A percentile compares a stretch with the other conserved stretches of the same genome.
phyloP scores from a whole-genome alignment of 192 early-diverging fungal genomes.

The Podila minutissima region DNA sequence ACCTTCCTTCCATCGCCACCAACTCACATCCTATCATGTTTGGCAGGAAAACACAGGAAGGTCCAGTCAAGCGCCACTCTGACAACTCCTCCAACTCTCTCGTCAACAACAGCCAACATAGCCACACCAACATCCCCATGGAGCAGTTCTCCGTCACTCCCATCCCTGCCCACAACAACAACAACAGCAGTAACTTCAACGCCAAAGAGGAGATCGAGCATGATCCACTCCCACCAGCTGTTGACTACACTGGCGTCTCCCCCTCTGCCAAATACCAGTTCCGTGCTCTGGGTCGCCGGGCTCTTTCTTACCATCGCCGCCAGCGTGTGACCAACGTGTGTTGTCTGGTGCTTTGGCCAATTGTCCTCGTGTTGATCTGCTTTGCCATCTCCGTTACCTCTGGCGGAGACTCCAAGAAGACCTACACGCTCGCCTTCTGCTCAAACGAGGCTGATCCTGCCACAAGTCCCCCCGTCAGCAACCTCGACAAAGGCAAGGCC shows the following conservation, averaged over 20 bases:
- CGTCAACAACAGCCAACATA: background rate
- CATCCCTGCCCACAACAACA: background rate
- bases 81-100: conserved; percentile 22
- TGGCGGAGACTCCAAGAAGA: background rate
- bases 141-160: conserved; percentile 2
- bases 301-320: conserved; percentile 37
- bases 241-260: conserved; percentile 16
- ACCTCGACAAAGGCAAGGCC: background rate
- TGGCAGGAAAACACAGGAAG: conserved; percentile 17
- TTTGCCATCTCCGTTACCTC: background rate
- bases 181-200: background rate
- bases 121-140: conserved; percentile 31
- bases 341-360: conserved; percentile 34
- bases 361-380: conserved; percentile 20
- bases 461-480: background rate
- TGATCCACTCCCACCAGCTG: conserved; percentile 35
- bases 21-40: background rate
- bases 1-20: background rate
- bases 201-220: background rate
- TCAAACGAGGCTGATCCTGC: conserved; percentile 16
- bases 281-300: conserved; percentile 27
- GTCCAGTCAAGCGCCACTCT: conserved; percentile 1
- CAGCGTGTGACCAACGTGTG: conserved; percentile 15
- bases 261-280: conserved; percentile 34
- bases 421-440: conserved; percentile 7